Conservation (phyloP, 352 stramenopile species). For the Phytophthora ohioensis region DNA sequence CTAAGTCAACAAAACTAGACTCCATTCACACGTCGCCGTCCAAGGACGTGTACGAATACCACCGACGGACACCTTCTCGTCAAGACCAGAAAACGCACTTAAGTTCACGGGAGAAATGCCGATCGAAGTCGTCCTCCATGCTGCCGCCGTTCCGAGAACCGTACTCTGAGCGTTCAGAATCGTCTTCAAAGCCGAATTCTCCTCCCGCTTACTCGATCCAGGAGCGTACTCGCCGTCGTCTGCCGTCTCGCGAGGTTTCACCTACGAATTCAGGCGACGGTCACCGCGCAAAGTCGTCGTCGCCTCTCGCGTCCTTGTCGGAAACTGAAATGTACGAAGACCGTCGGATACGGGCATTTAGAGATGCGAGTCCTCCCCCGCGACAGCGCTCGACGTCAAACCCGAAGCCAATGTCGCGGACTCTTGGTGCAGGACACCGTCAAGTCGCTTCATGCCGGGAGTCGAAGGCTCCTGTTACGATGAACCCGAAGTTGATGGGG, state of each 20-base stretch:
- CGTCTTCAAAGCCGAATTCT: constrained; percentile 1
- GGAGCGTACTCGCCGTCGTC: constrained; percentile 1
- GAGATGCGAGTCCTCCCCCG: constrained; percentile 20
- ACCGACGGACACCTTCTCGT: not conserved
- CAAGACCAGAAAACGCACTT: not conserved
- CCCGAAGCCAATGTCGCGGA: constrained; percentile 23
- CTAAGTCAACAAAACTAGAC: constrained; percentile 20
- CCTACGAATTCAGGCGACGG: constrained; percentile 7
- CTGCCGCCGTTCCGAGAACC: constrained; percentile 25
- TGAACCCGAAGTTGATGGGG: constrained; percentile 29
- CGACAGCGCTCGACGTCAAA: constrained; percentile 28
- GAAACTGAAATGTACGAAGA: constrained; percentile 28
- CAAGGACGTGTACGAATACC: constrained; percentile 11
- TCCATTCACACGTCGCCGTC: constrained; percentile 5
- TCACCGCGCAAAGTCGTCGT: constrained; percentile 2
- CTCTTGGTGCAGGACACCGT: constrained; percentile 5
- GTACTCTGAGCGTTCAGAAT: constrained; percentile 6
- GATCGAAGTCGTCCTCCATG: constrained; percentile 15
- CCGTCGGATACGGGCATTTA: constrained; percentile 13
- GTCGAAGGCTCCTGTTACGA: constrained; percentile 16
- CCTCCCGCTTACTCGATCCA: constrained; percentile 9
- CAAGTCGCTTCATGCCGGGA: constrained; percentile 26
- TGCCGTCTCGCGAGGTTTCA: constrained; percentile 6
- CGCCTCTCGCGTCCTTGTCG: constrained; percentile 13
- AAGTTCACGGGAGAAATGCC: constrained; percentile 14